Evolutionary conservation across 2,329 filamentous ascomycete species (phyloP).

Genomic region (Penicillium sp.): DNA sequence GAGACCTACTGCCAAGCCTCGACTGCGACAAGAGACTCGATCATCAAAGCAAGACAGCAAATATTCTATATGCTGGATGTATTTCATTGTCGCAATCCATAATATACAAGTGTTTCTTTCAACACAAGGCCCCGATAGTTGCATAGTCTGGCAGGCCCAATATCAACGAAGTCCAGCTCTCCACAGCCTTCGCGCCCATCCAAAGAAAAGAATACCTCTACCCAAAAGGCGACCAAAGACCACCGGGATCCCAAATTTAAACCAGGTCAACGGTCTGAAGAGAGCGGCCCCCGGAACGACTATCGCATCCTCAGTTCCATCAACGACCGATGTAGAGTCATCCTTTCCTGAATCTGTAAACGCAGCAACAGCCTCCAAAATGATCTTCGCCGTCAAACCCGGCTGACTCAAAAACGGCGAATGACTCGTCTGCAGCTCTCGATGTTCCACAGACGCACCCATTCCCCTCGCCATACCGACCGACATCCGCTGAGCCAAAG

Average conservation of each 20-base stretch:
- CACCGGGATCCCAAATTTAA: slow-evolving; percentile 29
- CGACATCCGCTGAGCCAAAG: slow-evolving; percentile 43
- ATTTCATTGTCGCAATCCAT: not conserved
- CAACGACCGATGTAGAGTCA: not conserved
- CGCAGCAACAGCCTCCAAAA: slow-evolving; percentile 42
- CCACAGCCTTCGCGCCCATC: slow-evolving; percentile 20
- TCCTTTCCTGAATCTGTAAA: slow-evolving; percentile 24
- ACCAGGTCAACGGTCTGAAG: slow-evolving; percentile 24
- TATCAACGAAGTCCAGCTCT: not conserved
- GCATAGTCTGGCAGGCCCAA: not conserved
- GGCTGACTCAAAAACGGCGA: slow-evolving; percentile 56
- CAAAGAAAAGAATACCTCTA: slow-evolving; percentile 23
- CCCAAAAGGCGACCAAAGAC: slow-evolving; percentile 28
- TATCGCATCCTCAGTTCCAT: not conserved
- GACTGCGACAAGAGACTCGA: not conserved
- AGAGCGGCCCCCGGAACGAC: slow-evolving; percentile 12
- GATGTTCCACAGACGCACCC: slow-evolving; percentile 41
- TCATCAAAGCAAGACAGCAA: not conserved
- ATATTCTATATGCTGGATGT: not conserved
- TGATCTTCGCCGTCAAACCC: slow-evolving; percentile 42
- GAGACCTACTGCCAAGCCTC: not conserved
- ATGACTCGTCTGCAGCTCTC: slow-evolving; percentile 53
- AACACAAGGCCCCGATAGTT: no score
- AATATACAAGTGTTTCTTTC: not conserved
- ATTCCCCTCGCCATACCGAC: slow-evolving; percentile 46